phyloP scores from a whole-genome alignment of 148 eudicot genomes.

The Amaranthus palmeri region DNA sequence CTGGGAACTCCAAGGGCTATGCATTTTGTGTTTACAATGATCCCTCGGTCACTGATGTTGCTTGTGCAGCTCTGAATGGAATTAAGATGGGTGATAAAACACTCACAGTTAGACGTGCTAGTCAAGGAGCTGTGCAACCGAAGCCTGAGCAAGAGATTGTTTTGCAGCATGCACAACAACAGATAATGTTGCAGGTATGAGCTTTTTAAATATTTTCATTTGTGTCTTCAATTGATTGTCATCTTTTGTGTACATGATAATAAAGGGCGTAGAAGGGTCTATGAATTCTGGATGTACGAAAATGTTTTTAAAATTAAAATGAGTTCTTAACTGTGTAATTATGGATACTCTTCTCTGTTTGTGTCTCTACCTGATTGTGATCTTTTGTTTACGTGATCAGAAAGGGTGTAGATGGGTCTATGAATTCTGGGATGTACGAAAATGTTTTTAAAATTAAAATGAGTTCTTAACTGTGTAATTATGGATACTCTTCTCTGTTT shows the following conservation, averaged over 20 bases:
- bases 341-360: too few species aligned
- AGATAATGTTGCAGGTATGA: slow-evolving; percentile 78
- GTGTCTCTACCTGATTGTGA: too few species aligned
- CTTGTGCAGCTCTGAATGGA: slow-evolving; percentile 93
- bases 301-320: not conserved
- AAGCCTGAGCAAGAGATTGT: slow-evolving; percentile 98
- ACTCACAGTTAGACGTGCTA: slow-evolving; percentile 96
- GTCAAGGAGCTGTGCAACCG: slow-evolving; percentile 75
- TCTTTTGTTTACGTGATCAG: too few species aligned
- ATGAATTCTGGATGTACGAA: not conserved
- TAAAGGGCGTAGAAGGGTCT: too few species aligned
- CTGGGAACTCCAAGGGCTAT: slow-evolving; percentile 97
- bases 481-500: too few species aligned
- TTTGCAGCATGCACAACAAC: slow-evolving; percentile 84
- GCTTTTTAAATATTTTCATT: too few species aligned
- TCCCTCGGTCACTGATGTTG: slow-evolving; percentile 74
- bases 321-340: not conserved
- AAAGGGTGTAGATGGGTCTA: too few species aligned
- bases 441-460: not conserved
- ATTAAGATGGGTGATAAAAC: slow-evolving; percentile 94
- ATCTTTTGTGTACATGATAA: too few species aligned
- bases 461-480: not conserved
- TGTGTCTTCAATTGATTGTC: too few species aligned
- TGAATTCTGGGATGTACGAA: not conserved
- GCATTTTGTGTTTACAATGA: slow-evolving; percentile 96